Base-by-base conservation (phyloP, 1,284 basidiomycete species). In the Microbotryomycetes sp. region DNA sequence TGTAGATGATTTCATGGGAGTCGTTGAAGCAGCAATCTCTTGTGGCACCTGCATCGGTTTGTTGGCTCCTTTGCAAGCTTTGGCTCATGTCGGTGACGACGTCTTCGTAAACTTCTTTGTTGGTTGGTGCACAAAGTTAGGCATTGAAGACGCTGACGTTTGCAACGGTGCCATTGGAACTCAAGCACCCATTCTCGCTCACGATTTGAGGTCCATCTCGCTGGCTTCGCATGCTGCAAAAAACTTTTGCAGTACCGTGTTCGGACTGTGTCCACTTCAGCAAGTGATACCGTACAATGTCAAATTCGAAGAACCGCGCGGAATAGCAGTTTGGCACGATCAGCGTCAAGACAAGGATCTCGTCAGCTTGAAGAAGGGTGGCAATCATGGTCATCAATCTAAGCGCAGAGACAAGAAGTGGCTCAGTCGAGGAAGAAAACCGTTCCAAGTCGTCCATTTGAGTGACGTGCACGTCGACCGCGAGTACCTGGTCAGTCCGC, bases 161-260 rank as follows among this genome's bases (percentile, higher is more conserved):
- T 84, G 84, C 69, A 75, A 76, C 52, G 84, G 84, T 25, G 74
- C 79, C 2, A 72, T 84, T 48, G 73, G 67, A 2, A 73, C 78
- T 36, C 80, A 82, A 71, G 83, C 80, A 3, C 83, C 83, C 12
- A 81, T 84, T 65, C 73, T 85, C 32, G 82, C 83, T 0, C 80
- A 84, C 64, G 79, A 79, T 59, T 72, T 85, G 25, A 79, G 83
- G 14, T 74, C 74, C 23, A 83, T 84, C 68, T 77, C 76, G 23
- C 67, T 78, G 14, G 71, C 75, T 15, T 79, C 80, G 4, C 77
- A 79, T 56, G 81, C 82, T 0, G 79, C 81, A 0, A 79, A 78
- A n/a, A 80, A 81, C 62, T 78, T 85, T 58, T 84, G 83, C 72
- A 79, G 81, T 56, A 79, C 81, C 2, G 72, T 84, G 7, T 77